Conservation (phyloP, 2,329 filamentous ascomycete genomes). For the Ophiostoma sp. region DNA sequence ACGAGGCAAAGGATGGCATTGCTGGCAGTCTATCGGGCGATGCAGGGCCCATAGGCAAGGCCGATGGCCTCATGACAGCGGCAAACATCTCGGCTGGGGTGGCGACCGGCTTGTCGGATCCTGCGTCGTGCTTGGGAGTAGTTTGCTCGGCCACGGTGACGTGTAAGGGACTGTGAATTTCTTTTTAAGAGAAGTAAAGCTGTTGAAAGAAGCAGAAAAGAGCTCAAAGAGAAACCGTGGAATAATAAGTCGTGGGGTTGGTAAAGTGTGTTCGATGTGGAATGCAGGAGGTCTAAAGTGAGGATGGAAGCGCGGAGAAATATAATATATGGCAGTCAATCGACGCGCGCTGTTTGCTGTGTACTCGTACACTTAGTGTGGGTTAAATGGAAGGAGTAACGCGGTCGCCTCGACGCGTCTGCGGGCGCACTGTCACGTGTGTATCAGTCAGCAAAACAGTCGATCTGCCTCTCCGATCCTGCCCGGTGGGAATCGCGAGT, state of each 20-base stretch:
- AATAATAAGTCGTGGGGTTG: not conserved
- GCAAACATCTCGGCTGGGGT: conserved; percentile 23
- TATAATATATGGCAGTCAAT: not conserved
- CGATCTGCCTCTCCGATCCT: conserved; percentile 18
- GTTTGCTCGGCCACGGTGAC: not conserved
- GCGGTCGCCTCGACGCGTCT: conserved; percentile 18
- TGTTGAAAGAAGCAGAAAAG: not conserved
- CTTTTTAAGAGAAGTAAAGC: not conserved
- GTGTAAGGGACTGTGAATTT: not conserved
- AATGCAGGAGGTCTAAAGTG: conserved; percentile 1
- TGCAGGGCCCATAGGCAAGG: conserved; percentile 28
- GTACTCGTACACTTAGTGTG: too few relatives aligned
- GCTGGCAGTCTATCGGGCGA: conserved; percentile 38
- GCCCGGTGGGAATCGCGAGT: conserved; percentile 12
- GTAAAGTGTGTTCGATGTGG: not conserved
- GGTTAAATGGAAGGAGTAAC: conserved; percentile 1
- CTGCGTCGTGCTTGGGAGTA: not conserved
- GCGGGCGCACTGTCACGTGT: conserved; percentile 17
- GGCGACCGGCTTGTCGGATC: conserved; percentile 11
- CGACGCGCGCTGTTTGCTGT: not conserved
- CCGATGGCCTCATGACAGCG: conserved; percentile 20
- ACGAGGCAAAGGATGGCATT: conserved; percentile 36
- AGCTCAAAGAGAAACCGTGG: not conserved
- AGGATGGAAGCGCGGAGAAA: not conserved
- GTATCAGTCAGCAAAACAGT: not conserved